Percentiles rank a stretch among this genome's conserved stretches.
Evolutionary conservation across 2,329 filamentous ascomycete genomes (phyloP).

Genomic region (Pseudogymnoascus sp.): DNA sequence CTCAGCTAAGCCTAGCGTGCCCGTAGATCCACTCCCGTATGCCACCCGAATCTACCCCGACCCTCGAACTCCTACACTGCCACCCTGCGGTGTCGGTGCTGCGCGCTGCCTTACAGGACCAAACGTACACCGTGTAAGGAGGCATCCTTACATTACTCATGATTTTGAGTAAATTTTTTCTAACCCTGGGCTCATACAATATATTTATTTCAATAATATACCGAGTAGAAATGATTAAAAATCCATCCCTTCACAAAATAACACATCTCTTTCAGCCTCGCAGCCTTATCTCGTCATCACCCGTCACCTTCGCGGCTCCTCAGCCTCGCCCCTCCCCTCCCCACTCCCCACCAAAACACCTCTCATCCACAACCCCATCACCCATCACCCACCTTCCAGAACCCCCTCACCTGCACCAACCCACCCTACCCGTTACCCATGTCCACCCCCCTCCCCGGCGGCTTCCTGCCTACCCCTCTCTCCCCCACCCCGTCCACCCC

Average conservation of each 20-base stretch:
- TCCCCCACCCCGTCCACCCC: conserved; percentile 46
- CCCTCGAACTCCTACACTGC: too few species aligned
- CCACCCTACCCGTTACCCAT: neutral
- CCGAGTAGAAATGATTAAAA: neutral
- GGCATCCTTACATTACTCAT: too few species aligned
- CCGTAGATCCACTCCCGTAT: too few species aligned
- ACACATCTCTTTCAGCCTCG: neutral
- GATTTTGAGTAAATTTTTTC: too few species aligned
- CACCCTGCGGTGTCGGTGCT: too few species aligned
- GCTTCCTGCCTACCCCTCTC: conserved; percentile 40
- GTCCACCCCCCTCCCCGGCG: conserved; percentile 31
- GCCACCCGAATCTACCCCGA: too few species aligned
- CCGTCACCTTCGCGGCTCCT: neutral
- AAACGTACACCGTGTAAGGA: too few species aligned
- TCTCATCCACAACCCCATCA: neutral
- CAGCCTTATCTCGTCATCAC: neutral
- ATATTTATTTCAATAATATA: neutral
- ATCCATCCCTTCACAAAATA: neutral
- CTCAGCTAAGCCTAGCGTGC: too few species aligned
- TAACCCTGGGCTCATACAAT: too few species aligned
- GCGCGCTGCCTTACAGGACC: too few species aligned
- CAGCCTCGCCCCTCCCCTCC: neutral
- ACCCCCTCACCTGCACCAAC: neutral
- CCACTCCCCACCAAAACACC: neutral
- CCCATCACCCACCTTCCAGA: neutral